Percentiles rank a stretch among this genome's conserved stretches.
Evolutionary conservation across 108 stramenopile genomes (phyloP).

Genomic region (Cylindrotheca fusiformis): DNA sequence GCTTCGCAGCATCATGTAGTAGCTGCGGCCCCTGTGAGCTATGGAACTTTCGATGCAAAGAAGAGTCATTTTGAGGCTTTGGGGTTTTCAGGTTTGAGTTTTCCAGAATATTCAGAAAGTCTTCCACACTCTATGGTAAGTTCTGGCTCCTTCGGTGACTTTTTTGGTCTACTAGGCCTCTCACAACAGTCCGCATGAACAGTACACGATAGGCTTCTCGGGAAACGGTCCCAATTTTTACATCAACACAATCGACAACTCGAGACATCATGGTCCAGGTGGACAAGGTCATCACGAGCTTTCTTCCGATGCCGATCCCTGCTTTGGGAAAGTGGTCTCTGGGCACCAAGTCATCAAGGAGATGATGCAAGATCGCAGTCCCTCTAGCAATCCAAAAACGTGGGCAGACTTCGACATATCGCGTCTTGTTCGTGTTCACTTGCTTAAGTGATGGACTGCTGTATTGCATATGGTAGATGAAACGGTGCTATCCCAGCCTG

Average conservation of each 20-base stretch:
- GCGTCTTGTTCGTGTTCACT: conserved; percentile 12
- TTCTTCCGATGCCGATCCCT: conserved; percentile 82
- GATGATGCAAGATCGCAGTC: conserved; percentile 18
- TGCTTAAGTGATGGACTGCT: too few species aligned
- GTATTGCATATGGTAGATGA: too few species aligned
- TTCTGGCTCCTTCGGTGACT: too few species aligned
- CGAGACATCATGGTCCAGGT: conserved; percentile 72
- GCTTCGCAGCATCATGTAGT: conserved; percentile 54
- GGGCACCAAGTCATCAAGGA: conserved; percentile 44
- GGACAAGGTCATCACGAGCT: conserved; percentile 64
- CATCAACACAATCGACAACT: conserved; percentile 78
- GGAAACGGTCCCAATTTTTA: conserved; percentile 83
- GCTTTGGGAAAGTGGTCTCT: conserved; percentile 72
- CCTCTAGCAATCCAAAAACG: not conserved
- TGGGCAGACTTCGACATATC: conserved; percentile 35
- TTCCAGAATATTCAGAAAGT: conserved; percentile 65
- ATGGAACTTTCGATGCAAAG: conserved; percentile 32
- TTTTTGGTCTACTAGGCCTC: too few species aligned
- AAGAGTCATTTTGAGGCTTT: conserved; percentile 33
- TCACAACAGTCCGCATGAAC: conserved; percentile 3
- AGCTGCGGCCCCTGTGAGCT: conserved; percentile 42
- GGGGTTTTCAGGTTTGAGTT: conserved; percentile 36
- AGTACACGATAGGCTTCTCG: conserved; percentile 79
- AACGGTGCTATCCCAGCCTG: too few species aligned
- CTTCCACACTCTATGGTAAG: conserved; percentile 45